Percentiles rank a stretch among this genome's conserved stretches.
phyloP scores from a whole-genome alignment of 2,329 filamentous ascomycete species.

The Trichoderma endophyticum region DNA sequence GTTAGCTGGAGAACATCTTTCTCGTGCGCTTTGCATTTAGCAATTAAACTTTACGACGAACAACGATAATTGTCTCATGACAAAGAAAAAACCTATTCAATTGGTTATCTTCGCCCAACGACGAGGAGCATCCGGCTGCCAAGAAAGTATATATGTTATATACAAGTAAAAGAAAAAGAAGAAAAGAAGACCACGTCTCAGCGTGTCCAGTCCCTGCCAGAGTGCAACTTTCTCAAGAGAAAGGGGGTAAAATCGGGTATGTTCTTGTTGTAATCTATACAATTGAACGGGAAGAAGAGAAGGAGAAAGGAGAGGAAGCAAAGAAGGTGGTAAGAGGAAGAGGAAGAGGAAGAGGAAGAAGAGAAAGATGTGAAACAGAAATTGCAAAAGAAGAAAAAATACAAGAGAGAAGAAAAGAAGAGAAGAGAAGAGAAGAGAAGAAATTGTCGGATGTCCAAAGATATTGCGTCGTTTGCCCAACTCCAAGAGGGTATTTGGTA shows the following conservation, averaged over 20 bases:
- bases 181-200: neutral
- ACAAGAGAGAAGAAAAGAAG: neutral
- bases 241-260: neutral
- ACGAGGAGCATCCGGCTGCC: conserved; percentile 7
- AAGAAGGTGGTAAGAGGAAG: too few relatives aligned
- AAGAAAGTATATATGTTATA: conserved; percentile 5
- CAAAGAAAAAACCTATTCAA: neutral
- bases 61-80: neutral
- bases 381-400: neutral
- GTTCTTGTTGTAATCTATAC: conserved; percentile 20
- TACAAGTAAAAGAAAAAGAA: neutral
- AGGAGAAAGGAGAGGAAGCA: neutral
- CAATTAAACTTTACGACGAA: neutral
- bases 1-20: neutral
- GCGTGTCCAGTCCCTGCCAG: neutral
- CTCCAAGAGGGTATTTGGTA: conserved; percentile 13
- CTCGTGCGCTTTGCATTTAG: neutral
- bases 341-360: too few relatives aligned
- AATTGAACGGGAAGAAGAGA: conserved; percentile 4
- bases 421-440: neutral
- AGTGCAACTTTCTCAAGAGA: neutral
- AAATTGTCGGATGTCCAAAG: neutral
- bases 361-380: too few relatives aligned
- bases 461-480: conserved; percentile 9
- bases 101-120: neutral